phyloP scores from a whole-genome alignment of 2,329 filamentous ascomycete genomes.

The Aspergillus persii region DNA sequence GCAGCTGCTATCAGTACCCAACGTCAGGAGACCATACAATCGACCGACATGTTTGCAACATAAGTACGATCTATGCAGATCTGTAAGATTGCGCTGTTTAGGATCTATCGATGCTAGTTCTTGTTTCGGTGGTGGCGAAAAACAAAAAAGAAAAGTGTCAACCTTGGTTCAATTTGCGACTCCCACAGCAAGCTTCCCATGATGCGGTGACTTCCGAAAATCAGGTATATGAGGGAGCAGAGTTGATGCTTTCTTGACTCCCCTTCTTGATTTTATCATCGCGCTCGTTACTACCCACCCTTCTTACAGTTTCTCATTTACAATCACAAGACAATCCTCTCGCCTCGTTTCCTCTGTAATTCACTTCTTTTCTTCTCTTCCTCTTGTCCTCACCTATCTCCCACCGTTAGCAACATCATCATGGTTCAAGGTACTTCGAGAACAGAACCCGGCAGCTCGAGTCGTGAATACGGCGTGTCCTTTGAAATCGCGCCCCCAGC shows the following conservation, averaged over 20 bases:
- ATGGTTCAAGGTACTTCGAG: conserved; percentile 17
- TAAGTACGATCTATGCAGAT: conserved; percentile 4
- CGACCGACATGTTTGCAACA: not conserved
- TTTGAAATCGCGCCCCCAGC: conserved; percentile 31
- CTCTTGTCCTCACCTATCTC: not conserved
- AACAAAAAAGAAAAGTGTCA: not conserved
- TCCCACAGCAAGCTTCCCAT: not conserved
- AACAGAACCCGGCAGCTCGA: conserved; percentile 12
- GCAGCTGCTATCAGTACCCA: conserved; percentile 8
- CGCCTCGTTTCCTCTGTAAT: no score
- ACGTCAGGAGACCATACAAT: conserved; percentile 3
- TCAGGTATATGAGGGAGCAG: not conserved
- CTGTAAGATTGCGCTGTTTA: conserved; percentile 1
- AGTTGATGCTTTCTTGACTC: not conserved
- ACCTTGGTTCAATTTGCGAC: not conserved
- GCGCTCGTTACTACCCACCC: not conserved
- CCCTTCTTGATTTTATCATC: not conserved
- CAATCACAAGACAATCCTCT: no score
- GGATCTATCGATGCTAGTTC: conserved; percentile 10
- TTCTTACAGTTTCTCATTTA: no score
- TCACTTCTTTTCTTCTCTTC: not conserved
- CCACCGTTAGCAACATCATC: conserved; percentile 7
- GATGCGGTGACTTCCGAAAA: not conserved
- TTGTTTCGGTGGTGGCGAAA: conserved; percentile 13
- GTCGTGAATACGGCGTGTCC: conserved; percentile 29